Conservation (phyloP, 2,329 filamentous ascomycete species). For the Alternaria solani region DNA sequence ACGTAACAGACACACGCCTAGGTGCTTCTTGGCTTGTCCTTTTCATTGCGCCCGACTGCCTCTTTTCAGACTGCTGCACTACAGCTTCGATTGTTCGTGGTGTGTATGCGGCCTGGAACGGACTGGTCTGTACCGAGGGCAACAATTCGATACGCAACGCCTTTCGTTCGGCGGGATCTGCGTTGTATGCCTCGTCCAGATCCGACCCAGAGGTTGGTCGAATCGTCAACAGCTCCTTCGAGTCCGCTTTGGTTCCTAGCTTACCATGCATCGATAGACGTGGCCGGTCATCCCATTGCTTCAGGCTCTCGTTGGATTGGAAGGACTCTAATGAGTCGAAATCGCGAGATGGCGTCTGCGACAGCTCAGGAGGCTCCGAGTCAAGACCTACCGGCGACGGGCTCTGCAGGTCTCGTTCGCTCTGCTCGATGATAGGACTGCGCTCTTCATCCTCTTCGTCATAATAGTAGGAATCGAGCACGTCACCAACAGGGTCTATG, state of each 20-base stretch:
- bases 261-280: conserved; percentile 13
- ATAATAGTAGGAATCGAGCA: conserved; percentile 67
- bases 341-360: conserved; percentile 40
- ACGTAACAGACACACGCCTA: conserved; percentile 32
- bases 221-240: conserved; percentile 24
- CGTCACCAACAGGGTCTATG: conserved; percentile 66
- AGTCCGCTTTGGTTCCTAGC: conserved; percentile 9
- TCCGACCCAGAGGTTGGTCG: conserved; percentile 18
- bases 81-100: conserved; percentile 21
- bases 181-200: conserved; percentile 14
- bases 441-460: conserved; percentile 54
- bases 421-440: conserved; percentile 19
- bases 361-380: conserved; percentile 34
- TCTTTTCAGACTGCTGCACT: conserved; percentile 22
- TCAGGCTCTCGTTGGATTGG: conserved; percentile 33
- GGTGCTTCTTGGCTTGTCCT: conserved; percentile 38
- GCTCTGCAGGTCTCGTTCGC: conserved; percentile 17
- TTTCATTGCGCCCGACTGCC: conserved; percentile 23
- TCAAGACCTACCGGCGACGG: conserved; percentile 32
- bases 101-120: conserved; percentile 25
- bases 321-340: conserved; percentile 36
- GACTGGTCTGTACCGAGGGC: conserved; percentile 25
- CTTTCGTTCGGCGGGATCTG: conserved; percentile 10
- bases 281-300: conserved; percentile 28
- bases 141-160: conserved; percentile 17